phyloP scores from a whole-genome alignment of 1,139 yeast species.

The Magnusiomyces starmeri region DNA sequence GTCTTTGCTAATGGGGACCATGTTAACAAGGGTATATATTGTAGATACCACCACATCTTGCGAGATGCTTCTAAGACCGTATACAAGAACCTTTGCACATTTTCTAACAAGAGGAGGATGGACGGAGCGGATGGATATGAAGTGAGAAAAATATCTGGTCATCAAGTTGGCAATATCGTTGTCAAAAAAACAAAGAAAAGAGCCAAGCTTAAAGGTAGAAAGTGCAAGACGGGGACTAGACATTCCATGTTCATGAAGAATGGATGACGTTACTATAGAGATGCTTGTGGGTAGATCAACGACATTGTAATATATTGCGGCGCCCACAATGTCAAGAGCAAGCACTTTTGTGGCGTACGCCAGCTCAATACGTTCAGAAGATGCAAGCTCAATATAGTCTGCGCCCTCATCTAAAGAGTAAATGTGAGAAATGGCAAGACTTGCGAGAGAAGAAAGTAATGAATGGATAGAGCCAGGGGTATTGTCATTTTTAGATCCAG shows the following conservation, averaged over 20 bases:
- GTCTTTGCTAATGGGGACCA: conserved; percentile 51
- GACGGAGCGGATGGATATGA: conserved; percentile 40
- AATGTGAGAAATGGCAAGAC: conserved; percentile 31
- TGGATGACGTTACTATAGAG: conserved; percentile 32
- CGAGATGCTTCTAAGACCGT: conserved; percentile 42
- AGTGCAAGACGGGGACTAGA: conserved; percentile 37
- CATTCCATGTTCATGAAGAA: conserved; percentile 30
- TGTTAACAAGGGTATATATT: conserved; percentile 74
- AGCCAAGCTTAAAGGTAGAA: conserved; percentile 47
- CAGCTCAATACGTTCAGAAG: conserved; percentile 38
- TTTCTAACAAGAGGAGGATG: conserved; percentile 23
- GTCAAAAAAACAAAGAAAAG: conserved; percentile 44
- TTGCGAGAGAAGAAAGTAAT: conserved; percentile 29
- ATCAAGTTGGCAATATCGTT: conserved; percentile 29
- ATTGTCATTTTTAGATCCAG: conserved; percentile 23
- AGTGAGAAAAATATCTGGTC: conserved; percentile 30
- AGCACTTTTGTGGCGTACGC: conserved; percentile 40
- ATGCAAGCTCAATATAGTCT: conserved; percentile 38
- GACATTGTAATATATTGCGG: conserved; percentile 32
- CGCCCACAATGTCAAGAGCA: conserved; percentile 40
- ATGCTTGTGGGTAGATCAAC: conserved; percentile 32
- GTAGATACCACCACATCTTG: conserved; percentile 86
- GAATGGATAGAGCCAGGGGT: conserved; percentile 23
- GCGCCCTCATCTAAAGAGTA: conserved; percentile 40
- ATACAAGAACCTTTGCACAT: conserved; percentile 38